Percentiles rank a stretch among this genome's conserved stretches.
phyloP scores from a whole-genome alignment of 331 rosid genomes.

The Quercus tomentella region DNA sequence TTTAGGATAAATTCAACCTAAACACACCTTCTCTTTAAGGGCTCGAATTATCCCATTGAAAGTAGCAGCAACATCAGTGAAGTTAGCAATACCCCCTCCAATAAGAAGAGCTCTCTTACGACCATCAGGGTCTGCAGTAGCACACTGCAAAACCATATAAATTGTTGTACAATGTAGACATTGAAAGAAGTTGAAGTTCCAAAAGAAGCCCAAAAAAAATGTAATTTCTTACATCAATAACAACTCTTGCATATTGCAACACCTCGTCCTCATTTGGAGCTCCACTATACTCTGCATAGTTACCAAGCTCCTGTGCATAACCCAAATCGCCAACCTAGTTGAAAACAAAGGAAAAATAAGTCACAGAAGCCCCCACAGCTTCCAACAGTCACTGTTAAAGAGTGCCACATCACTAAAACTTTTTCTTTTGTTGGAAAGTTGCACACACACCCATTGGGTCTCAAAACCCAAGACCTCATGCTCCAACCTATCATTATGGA shows the following conservation, averaged over 20 bases:
- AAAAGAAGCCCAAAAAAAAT: background rate
- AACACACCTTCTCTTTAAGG: slow-evolving; percentile 63
- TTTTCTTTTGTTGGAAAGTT: too few species aligned
- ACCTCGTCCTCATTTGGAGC: slow-evolving; percentile 96
- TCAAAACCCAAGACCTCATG: too few species aligned
- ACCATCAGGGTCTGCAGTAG: slow-evolving; percentile 78
- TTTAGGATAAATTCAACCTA: background rate
- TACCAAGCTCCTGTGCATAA: slow-evolving; percentile 87
- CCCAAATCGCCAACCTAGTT: slow-evolving; percentile 88
- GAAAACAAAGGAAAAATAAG: slow-evolving; percentile 5
- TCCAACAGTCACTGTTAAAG: background rate
- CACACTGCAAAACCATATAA: slow-evolving; percentile 58
- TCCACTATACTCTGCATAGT: slow-evolving; percentile 94
- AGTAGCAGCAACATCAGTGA: slow-evolving; percentile 88
- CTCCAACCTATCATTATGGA: background rate
- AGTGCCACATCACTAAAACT: background rate
- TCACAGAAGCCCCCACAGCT: slow-evolving; percentile 7
- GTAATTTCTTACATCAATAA: slow-evolving; percentile 61
- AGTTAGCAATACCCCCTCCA: slow-evolving; percentile 94
- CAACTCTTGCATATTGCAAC: slow-evolving; percentile 85
- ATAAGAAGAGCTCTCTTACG: slow-evolving; percentile 80
- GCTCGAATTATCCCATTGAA: slow-evolving; percentile 79
- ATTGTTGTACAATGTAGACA: slow-evolving; percentile 2
- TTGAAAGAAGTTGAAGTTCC: slow-evolving; percentile 7
- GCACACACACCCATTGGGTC: too few species aligned